phyloP scores from a whole-genome alignment of 2,329 filamentous ascomycete species.

The Ascochyta rabiei region DNA sequence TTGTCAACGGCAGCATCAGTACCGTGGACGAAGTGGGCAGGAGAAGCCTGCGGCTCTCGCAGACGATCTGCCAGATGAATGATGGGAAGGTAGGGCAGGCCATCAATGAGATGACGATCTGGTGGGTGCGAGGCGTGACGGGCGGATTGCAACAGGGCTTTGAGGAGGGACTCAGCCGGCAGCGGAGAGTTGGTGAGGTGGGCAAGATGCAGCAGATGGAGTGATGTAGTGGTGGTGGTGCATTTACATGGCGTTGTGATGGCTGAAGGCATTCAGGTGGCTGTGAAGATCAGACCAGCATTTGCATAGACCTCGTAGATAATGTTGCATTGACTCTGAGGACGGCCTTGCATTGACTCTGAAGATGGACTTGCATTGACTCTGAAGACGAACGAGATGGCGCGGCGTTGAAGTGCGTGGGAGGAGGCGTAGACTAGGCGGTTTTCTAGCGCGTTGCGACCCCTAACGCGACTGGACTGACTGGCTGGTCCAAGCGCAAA shows the following conservation, averaged over 20 bases:
- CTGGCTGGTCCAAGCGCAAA: conserved; percentile 1
- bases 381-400: not conserved
- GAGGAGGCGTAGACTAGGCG: conserved; percentile 5
- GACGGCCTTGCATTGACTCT: not conserved
- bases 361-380: not conserved
- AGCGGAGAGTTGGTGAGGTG: conserved; percentile 7
- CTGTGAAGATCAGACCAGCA: not conserved
- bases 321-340: not conserved
- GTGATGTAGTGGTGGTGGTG: not conserved
- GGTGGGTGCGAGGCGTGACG: conserved; percentile 68
- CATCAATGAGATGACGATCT: conserved; percentile 62
- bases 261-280: not conserved
- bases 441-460: conserved; percentile 6
- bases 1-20: conserved; percentile 59
- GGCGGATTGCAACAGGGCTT: conserved; percentile 71
- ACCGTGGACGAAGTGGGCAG: conserved; percentile 62
- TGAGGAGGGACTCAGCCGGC: conserved; percentile 53
- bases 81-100: conserved; percentile 68
- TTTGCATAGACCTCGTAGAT: not conserved
- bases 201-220: conserved; percentile 10
- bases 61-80: conserved; percentile 64
- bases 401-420: not conserved
- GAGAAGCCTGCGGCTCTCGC: conserved; percentile 58
- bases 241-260: not conserved
- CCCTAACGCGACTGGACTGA: conserved; percentile 9